Evolutionary conservation across 768 basidiomycete genomes (phyloP), one percentile per base, ranked within the genome.

Genomic region (Clitopilus hobsonii): DNA sequence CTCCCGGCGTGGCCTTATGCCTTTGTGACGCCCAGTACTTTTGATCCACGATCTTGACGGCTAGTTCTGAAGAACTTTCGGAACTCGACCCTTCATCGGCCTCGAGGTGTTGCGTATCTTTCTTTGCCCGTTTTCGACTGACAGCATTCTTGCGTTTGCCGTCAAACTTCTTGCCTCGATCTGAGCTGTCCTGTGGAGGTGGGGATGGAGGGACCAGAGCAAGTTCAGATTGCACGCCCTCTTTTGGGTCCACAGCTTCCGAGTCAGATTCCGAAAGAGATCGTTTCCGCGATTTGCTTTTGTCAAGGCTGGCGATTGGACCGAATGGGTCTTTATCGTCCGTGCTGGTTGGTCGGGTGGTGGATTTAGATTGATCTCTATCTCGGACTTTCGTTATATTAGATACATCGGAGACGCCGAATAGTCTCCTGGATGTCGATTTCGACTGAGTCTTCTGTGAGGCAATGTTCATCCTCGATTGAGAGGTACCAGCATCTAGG

Each of bases 131-230:
- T 71, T 85, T 87, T 56, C 81, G 71, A 54, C 51, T 57, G 8
- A 36, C 25, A 8, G 22, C 24, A n/a, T 58, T 58, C 53, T 69
- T 76, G 11, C 65, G 81, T 23, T 72, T 67, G 25, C 57, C 64
- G 61, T 64, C 71, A 52, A 51, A 54, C 51, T 65, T 58, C 51
- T 58, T 61, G 48, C 58, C 57, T 22, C 59, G 60, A 22, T 63
- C 56, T 5, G 61, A 54, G 18, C 61, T 64, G 30, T 69, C 64
- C 22, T 69, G 69, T 2, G 78, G 77, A 16, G 85, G 83, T n/a
- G 88, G 88, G 16, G 89, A 88, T 16, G 88, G 87, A 6, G 86
- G 85, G 52, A 89, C 65, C 49, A 88, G 76, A 24, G 66, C 61
- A 6, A 71, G 68, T 49, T 63, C 64, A n/a, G 38, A 30, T 29